Evolutionary conservation across 2,329 filamentous ascomycete species (phyloP).

Genomic region (Stagonosporopsis vannaccii): DNA sequence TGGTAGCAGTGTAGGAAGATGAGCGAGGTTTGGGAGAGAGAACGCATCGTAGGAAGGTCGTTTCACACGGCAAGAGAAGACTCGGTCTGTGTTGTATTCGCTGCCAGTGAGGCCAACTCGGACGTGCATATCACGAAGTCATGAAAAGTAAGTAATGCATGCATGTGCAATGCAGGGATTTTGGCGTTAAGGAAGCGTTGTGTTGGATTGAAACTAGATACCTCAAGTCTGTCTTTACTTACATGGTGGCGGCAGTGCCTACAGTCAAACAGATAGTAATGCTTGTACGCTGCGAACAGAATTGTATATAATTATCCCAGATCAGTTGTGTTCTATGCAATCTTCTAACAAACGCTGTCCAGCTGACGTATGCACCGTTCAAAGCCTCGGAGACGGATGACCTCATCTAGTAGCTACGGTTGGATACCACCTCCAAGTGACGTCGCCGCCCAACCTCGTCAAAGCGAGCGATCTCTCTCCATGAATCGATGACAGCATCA

Average conservation of each 20-base stretch:
- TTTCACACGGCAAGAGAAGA: too few species aligned
- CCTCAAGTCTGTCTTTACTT: neutral
- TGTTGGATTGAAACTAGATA: conserved; percentile 3
- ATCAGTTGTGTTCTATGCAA: neutral
- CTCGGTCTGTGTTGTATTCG: neutral
- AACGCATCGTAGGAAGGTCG: too few species aligned
- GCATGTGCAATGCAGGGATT: neutral
- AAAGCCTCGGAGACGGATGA: too few species aligned
- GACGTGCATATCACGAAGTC: neutral
- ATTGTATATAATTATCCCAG: neutral
- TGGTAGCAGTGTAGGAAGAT: conserved; percentile 38
- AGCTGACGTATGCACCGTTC: too few species aligned
- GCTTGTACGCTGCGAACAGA: neutral
- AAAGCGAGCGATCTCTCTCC: too few species aligned
- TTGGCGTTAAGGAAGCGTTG: conserved; percentile 1
- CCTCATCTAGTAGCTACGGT: too few species aligned
- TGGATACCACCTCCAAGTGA: too few species aligned
- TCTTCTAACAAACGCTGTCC: too few species aligned
- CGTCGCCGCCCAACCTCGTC: too few species aligned
- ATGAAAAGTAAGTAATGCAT: conserved; percentile 7
- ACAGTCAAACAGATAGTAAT: neutral
- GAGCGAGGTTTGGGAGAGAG: neutral
- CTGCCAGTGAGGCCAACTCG: too few species aligned
- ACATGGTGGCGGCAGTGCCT: neutral
- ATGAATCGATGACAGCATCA: conserved; percentile 1